A percentile compares a stretch with the other conserved stretches of the same genome.
Evolutionary conservation across 495 filamentous ascomycete genomes (phyloP).

Genomic region (Amphirosellinia nigrospora): DNA sequence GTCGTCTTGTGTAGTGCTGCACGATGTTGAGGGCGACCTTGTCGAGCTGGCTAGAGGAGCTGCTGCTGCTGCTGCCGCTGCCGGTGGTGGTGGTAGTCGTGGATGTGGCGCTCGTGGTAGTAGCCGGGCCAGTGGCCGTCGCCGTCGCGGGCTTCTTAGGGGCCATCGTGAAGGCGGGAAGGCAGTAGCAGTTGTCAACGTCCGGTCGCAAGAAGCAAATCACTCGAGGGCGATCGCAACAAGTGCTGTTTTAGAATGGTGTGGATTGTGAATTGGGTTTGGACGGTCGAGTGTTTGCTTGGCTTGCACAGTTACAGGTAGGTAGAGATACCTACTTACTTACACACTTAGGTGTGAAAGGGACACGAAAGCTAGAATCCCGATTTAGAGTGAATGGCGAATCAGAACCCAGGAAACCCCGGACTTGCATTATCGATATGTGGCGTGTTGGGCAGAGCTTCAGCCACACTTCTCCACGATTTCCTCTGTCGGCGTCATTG

Average conservation of each 20-base stretch:
- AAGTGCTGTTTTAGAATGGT: background rate
- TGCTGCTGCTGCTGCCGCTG: constrained; percentile 50
- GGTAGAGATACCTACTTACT: background rate
- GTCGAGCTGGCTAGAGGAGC: constrained; percentile 46
- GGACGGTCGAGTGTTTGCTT: constrained; percentile 19
- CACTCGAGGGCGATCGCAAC: background rate
- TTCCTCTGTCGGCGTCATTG: constrained; percentile 24
- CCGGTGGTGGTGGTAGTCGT: background rate
- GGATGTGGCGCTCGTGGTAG: constrained; percentile 5
- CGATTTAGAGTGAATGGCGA: constrained; percentile 26
- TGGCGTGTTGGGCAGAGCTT: constrained; percentile 36
- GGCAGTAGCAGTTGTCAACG: background rate
- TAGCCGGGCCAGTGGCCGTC: constrained; percentile 26
- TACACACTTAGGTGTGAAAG: constrained; percentile 9
- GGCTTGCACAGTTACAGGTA: background rate
- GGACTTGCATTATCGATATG: background rate
- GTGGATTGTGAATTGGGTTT: constrained; percentile 12
- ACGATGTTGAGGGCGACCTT: constrained; percentile 63
- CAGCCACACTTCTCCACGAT: constrained; percentile 32
- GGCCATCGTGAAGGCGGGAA: constrained; percentile 32
- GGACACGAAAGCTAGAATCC: constrained; percentile 44
- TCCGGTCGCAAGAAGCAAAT: background rate
- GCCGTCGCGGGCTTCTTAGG: constrained; percentile 36
- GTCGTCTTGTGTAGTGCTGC: constrained; percentile 80
- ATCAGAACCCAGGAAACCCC: constrained; percentile 30